Conservation (phyloP, 179 eudicot genomes). For the Silene vulgaris region DNA sequence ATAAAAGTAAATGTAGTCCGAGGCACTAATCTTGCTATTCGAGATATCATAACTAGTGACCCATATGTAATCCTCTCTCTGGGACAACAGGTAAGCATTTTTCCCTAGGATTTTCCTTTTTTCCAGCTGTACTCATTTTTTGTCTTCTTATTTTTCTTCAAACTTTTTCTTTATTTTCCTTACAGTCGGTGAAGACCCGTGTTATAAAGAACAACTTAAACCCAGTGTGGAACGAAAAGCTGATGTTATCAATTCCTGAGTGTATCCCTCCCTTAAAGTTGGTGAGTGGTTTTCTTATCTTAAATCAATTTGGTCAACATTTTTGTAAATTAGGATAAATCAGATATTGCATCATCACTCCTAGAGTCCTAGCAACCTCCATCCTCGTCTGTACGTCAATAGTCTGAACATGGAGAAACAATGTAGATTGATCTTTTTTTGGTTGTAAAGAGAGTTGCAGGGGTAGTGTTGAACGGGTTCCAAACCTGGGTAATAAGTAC, state of each 20-base stretch:
- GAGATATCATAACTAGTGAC: constrained; percentile 88
- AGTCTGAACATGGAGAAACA: too few species aligned
- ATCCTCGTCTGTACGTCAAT: too few species aligned
- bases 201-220: constrained; percentile 82
- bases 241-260: constrained; percentile 89
- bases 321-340: neutral
- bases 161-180: constrained; percentile 18
- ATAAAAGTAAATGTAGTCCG: constrained; percentile 81
- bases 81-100: constrained; percentile 71
- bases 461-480: too few species aligned
- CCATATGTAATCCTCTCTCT: constrained; percentile 84
- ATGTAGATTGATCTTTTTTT: too few species aligned
- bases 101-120: neutral
- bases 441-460: too few species aligned
- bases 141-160: neutral
- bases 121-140: neutral
- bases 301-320: constrained; percentile 2
- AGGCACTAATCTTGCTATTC: constrained; percentile 88
- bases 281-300: constrained; percentile 42
- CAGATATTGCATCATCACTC: too few species aligned
- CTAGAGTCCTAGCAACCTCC: too few species aligned
- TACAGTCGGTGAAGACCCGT: constrained; percentile 92
- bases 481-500: too few species aligned
- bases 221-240: constrained; percentile 93
- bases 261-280: constrained; percentile 70